Evolutionary conservation across 2,329 filamentous ascomycete genomes (phyloP).

Genomic region (Tympanopsis confertula): DNA sequence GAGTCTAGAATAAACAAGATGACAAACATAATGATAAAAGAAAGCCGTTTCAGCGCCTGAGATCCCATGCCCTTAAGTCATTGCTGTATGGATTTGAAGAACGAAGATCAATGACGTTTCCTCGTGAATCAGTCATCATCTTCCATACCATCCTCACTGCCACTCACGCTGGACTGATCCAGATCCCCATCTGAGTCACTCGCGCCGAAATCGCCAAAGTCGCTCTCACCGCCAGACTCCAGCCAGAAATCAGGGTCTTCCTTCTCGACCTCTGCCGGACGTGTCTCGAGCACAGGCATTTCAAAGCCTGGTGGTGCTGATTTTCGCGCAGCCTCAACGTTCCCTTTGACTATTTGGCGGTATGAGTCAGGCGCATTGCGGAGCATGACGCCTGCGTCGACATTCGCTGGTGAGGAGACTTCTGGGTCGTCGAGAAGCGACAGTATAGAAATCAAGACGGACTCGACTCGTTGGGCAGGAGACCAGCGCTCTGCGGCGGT

Average conservation of each 20-base stretch:
- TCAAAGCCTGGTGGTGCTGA: not conserved
- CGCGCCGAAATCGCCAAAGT: not conserved
- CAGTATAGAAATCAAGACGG: too few species aligned
- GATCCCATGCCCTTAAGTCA: too few species aligned
- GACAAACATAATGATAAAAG: too few species aligned
- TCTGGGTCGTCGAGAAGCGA: too few species aligned
- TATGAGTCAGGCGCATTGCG: not conserved
- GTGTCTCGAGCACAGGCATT: not conserved
- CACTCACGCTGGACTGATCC: not conserved
- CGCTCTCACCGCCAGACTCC: not conserved
- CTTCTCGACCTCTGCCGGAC: not conserved
- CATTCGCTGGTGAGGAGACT: too few species aligned
- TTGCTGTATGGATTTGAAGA: too few species aligned
- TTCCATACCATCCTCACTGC: not conserved
- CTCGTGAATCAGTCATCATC: not conserved
- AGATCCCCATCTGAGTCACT: not conserved
- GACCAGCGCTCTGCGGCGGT: too few species aligned
- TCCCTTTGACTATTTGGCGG: not conserved
- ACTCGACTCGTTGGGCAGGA: too few species aligned
- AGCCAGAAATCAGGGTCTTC: not conserved
- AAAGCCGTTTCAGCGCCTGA: too few species aligned
- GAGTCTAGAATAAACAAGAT: too few species aligned
- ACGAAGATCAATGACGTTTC: not conserved
- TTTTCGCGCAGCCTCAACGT: not conserved
- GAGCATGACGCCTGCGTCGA: too few species aligned